phyloP scores from a whole-genome alignment of 805 yeast genomes.

The Candida namnaoensis region DNA sequence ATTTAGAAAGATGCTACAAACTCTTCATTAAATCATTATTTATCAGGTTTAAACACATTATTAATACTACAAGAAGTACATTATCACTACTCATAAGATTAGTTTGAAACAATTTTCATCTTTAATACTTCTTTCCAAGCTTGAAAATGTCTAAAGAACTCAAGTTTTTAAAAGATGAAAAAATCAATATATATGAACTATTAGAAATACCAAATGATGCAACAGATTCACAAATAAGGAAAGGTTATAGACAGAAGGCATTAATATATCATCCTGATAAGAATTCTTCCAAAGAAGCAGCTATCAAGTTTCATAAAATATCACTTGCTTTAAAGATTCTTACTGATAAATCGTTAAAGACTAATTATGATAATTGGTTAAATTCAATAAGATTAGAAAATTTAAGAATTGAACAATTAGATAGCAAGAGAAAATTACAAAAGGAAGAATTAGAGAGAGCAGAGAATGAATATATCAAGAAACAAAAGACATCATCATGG shows the following conservation, averaged over 20 bases:
- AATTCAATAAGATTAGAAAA: conserved; percentile 2
- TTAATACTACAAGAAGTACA: too few relatives aligned
- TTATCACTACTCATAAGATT: too few relatives aligned
- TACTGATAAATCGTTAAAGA: conserved; percentile 74
- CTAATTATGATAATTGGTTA: conserved; percentile 51
- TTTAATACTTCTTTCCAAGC: too few relatives aligned
- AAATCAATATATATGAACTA: conserved; percentile 40
- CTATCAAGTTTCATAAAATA: conserved; percentile 83
- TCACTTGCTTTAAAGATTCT: conserved; percentile 79
- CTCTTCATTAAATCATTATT: too few relatives aligned
- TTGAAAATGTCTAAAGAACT: conserved; percentile 8
- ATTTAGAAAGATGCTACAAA: too few relatives aligned
- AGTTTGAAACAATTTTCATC: too few relatives aligned
- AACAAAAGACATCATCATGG: conserved; percentile 5
- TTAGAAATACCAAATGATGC: conserved; percentile 60
- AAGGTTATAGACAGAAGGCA: conserved; percentile 75
- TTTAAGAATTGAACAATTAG: conserved; percentile 6
- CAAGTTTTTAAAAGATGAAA: conserved; percentile 7
- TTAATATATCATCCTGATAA: conserved; percentile 78
- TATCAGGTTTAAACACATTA: too few relatives aligned
- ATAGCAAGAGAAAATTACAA: conserved; percentile 10
- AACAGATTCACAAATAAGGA: conserved; percentile 55
- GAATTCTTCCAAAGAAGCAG: conserved; percentile 76
- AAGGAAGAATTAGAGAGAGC: conserved; percentile 15
- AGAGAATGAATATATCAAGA: conserved; percentile 5